Conservation (phyloP, 2,329 filamentous ascomycete genomes). For the Xenoacremonium recifei region DNA sequence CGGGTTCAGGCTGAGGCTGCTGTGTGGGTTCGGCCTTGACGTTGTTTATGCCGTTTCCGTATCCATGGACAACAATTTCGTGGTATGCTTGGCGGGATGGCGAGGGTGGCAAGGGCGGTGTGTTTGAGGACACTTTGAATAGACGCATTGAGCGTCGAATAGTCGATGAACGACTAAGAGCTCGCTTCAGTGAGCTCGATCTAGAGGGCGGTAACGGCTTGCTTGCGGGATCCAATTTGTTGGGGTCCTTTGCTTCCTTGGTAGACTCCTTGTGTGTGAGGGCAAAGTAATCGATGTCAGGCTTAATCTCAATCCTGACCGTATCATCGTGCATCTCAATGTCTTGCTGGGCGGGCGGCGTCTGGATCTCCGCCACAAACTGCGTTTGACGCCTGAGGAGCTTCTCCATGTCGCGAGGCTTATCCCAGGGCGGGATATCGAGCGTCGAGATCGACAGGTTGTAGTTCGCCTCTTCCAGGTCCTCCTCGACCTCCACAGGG, state of each 20-base stretch:
- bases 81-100: slow-evolving; percentile 34
- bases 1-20: slow-evolving; percentile 10
- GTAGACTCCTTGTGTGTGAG: slow-evolving; percentile 34
- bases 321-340: slow-evolving; percentile 2
- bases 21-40: slow-evolving; percentile 24
- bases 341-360: slow-evolving; percentile 11
- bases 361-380: slow-evolving; percentile 14
- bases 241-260: slow-evolving; percentile 6
- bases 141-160: slow-evolving; percentile 33
- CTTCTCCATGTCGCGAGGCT: slow-evolving; percentile 25
- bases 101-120: slow-evolving; percentile 14
- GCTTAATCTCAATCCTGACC: slow-evolving; percentile 44
- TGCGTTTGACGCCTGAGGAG: slow-evolving; percentile 30
- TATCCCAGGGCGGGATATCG: slow-evolving; percentile 47
- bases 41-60: slow-evolving; percentile 52
- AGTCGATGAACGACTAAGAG: slow-evolving; percentile 32
- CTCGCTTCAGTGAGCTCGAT: slow-evolving; percentile 29
- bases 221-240: slow-evolving; percentile 16
- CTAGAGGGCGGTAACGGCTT: slow-evolving; percentile 17
- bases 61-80: slow-evolving; percentile 53
- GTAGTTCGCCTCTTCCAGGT: slow-evolving; percentile 57
- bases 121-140: slow-evolving; percentile 24
- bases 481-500: slow-evolving; percentile 57
- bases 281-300: slow-evolving; percentile 56
- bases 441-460: slow-evolving; percentile 44